Base-by-base conservation (phyloP, 495 filamentous ascomycete species). In the Neurospora terricola region DNA sequence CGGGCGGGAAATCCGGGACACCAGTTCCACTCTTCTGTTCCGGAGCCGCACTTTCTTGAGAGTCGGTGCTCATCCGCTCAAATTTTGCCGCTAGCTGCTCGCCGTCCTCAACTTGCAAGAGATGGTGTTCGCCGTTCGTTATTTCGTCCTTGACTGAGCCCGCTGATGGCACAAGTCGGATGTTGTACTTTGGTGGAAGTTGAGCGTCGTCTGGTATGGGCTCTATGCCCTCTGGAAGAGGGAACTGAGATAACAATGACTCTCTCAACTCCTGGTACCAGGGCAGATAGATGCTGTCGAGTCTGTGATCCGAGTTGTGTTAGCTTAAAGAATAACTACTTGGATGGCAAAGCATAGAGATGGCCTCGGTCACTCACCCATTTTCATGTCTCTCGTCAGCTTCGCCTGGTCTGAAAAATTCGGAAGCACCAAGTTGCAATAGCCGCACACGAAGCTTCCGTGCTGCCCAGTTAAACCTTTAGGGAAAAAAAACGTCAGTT, bases 351-450 rank as follows among this genome's bases (percentile, higher is more conserved):
- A n/a, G n/a, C n/a, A n/a, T n/a, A n/a, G n/a, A n/a, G 48, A 27
- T 14, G 5, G 40, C 43, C 39, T 69, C 27, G 68, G 34, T 62
- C 27, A 83, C 89, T 78, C 80, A 96, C 92, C 96, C 96, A 85
- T 98, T 94, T 43, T 91, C 87, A 87, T 97, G 92, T 77, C 94
- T 92, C 74, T 97, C 94, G 79, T 99, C 96, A 45, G 90, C 93
- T 79, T 98, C 96, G 3, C 92, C 95, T 54, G 90, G 85, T 30
- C 88, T 88, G 76, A 90, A 91, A 74, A 94, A 86, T 72, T 95
- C 91, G 59, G 86, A 85, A 6, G 93, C 96, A 1, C 96, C 94
- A 8, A 99, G 86, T 80, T 98, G 96, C 43, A 91, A 76, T 34
- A 99, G 86, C 48, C 96, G 87, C 77, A 93, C 94, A 79, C 93